phyloP scores from a whole-genome alignment of 2,329 filamentous ascomycete genomes.

The Sporothrix phasma region DNA sequence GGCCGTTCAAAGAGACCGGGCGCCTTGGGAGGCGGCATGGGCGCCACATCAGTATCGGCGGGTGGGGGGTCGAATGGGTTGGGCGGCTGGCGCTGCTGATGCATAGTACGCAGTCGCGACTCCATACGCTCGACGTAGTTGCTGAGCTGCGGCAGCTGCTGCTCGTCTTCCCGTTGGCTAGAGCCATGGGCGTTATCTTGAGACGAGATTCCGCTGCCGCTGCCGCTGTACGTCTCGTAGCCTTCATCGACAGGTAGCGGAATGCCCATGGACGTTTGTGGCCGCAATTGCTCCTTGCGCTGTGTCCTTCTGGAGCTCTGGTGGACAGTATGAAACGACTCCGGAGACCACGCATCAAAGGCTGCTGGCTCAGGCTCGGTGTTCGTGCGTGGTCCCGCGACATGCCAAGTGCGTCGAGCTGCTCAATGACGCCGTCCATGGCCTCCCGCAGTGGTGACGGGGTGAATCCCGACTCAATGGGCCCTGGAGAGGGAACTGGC shows the following conservation, averaged over 20 bases:
- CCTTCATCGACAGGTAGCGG: slow-evolving; percentile 47
- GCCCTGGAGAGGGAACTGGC: slow-evolving; percentile 56
- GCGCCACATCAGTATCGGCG: slow-evolving; percentile 37
- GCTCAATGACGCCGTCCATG: slow-evolving; percentile 98
- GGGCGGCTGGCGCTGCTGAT: slow-evolving; percentile 41
- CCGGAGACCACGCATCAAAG: slow-evolving; percentile 78
- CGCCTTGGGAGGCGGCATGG: slow-evolving; percentile 45
- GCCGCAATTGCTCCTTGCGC: slow-evolving; percentile 33
- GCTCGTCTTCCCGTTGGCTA: slow-evolving; percentile 35
- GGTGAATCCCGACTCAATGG: slow-evolving; percentile 54
- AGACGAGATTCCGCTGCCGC: slow-evolving; percentile 39
- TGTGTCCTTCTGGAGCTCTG: slow-evolving; percentile 31
- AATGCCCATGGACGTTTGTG: slow-evolving; percentile 67
- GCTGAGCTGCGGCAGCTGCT: slow-evolving; percentile 59
- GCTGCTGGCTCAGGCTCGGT: slow-evolving; percentile 38
- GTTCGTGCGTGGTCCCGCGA: slow-evolving; percentile 38
- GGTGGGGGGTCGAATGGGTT: slow-evolving; percentile 26
- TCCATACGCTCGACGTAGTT: slow-evolving; percentile 94
- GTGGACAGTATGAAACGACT: slow-evolving; percentile 59
- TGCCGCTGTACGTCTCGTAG: slow-evolving; percentile 46
- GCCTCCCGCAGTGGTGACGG: slow-evolving; percentile 87
- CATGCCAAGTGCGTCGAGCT: slow-evolving; percentile 74
- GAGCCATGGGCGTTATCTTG: slow-evolving; percentile 34
- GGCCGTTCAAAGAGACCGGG: slow-evolving; percentile 37
- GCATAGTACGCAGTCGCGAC: slow-evolving; percentile 62